Evolutionary conservation across 2,329 filamentous ascomycete genomes (phyloP), one percentile per base, ranked within the genome.

Genomic region (Metarhizium brunneum): DNA sequence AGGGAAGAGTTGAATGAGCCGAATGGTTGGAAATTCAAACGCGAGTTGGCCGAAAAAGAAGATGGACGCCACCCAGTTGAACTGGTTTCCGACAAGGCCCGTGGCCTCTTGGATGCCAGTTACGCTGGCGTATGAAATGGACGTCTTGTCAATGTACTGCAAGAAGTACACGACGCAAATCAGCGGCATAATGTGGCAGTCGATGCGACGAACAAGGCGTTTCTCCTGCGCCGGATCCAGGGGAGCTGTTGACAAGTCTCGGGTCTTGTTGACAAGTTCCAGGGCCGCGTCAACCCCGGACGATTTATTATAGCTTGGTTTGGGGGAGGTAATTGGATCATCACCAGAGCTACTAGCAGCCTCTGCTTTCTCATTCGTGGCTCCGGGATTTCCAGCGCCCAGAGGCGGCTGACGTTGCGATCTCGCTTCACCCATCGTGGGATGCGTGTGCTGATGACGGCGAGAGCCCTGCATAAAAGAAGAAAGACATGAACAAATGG

Each of bases 21-120:
- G 65, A 30, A 70, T 67, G 0, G 68, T 71, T 0, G 72, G 72
- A 10, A 71, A 73, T 42, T 72, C 67, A 32, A 73, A 71, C 0
- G 67, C 65, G 4, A 72, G 60, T 29, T 71, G 67, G 1, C 67
- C 68, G 30, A 70, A 70, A 59, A 69, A 69, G 25, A 25, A 25
- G 25, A 25, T 25, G 25, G 25, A 25, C 25, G 25, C 25, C 25
- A 59, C 67, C 69, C 75, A 76, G 47, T 71, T 74, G 59, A 75
- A 77, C 52, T 72, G 65, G 40, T 70, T 73, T 4, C 70, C 75
- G 4, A 65, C 62, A 0, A 77, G 66, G 3, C 71, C 63, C 0
- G 66, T 63, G 1, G 70, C 68, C 35, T 62, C 47, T n/a, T 57
- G 55, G 2, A 64, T 62, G 0, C 63, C 63, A 0, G 60, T 64